Base-by-base conservation (phyloP, 306 rosid species). In the Dicorynia guianensis region DNA sequence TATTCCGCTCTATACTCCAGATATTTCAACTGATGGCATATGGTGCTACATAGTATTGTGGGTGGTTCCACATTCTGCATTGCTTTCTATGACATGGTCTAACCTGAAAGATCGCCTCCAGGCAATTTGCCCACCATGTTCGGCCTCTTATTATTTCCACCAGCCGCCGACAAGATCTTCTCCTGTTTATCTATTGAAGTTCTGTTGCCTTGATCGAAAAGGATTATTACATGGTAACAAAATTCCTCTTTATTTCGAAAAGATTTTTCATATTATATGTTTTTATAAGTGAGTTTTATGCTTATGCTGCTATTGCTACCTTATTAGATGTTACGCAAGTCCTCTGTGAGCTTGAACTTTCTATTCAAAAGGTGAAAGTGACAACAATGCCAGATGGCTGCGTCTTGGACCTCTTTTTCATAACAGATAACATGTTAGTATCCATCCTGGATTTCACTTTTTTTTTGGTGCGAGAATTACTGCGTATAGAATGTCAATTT, bases 11-110 rank as follows among this genome's bases (percentile, higher is more conserved):
- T 9, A 69, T 78, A 69, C 36, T 73, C 33, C 53, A 89, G 97
- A 89, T 69, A 62, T 88, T 63, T 88, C 96, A 19, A 92, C 96
- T 20, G 96, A 86, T 83, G 93, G 97, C 18, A 72, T 82, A 72
- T 92, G 97, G 97, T 92, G 93, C 85, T 92, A 86, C 81, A n/a
- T 89, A 50, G 84, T 92, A 53, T 74, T 92, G 58, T 89, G 91
- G 97, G 87, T 88, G 4, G 75, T 81, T 80, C 91, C 93, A 59
- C 80, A 70, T 74, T 68, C 82, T 30, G 63, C 72, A 35, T 74
- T 84, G 67, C 75, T 82, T 17, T 65, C 64, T 5, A 77, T 83
- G 72, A 83, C 53, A 77, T 86, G 77, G 81, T 79, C 87, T 52
- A 81, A 69, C 71, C 83, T 92, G 60, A 88, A 85, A 84, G 85